Conservation (phyloP, 1,139 yeast species). For the Lodderomyces margitis region DNA sequence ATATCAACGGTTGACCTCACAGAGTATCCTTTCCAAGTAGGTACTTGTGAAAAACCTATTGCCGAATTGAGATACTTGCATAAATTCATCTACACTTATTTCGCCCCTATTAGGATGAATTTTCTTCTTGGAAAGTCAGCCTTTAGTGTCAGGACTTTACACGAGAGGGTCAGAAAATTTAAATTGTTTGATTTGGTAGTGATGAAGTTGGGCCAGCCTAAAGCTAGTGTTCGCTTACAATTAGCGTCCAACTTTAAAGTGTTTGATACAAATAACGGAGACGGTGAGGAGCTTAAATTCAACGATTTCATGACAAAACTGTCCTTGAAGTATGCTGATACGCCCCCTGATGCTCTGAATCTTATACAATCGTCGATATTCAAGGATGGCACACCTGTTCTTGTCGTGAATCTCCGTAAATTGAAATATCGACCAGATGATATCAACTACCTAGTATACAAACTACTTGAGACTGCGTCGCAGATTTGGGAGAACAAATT, state of each 20-base stretch:
- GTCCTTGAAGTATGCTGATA: conserved; percentile 53
- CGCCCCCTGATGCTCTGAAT: conserved; percentile 36
- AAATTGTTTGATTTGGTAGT: conserved; percentile 29
- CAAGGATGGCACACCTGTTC: conserved; percentile 70
- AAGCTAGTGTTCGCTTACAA: conserved; percentile 47
- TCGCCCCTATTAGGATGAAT: conserved; percentile 49
- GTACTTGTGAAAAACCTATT: conserved; percentile 26
- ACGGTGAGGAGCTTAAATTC: conserved; percentile 35
- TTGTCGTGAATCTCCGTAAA: conserved; percentile 53
- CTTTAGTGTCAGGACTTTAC: conserved; percentile 20
- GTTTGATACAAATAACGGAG: conserved; percentile 40
- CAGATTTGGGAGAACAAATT: conserved; percentile 74
- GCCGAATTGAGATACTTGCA: conserved; percentile 62
- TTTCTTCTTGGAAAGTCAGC: conserved; percentile 29
- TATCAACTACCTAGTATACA: conserved; percentile 56
- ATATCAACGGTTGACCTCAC: conserved; percentile 17
- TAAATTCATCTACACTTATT: conserved; percentile 61
- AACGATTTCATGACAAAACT: conserved; percentile 76
- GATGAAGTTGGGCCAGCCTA: conserved; percentile 39
- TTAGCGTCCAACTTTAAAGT: conserved; percentile 51
- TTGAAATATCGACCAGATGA: conserved; percentile 46
- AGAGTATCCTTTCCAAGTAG: conserved; percentile 31
- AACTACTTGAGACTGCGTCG: conserved; percentile 64
- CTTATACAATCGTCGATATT: conserved; percentile 65
- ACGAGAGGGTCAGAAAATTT: conserved; percentile 27